Conservation (phyloP, 805 yeast species). For the Yarrowia divulgata region DNA sequence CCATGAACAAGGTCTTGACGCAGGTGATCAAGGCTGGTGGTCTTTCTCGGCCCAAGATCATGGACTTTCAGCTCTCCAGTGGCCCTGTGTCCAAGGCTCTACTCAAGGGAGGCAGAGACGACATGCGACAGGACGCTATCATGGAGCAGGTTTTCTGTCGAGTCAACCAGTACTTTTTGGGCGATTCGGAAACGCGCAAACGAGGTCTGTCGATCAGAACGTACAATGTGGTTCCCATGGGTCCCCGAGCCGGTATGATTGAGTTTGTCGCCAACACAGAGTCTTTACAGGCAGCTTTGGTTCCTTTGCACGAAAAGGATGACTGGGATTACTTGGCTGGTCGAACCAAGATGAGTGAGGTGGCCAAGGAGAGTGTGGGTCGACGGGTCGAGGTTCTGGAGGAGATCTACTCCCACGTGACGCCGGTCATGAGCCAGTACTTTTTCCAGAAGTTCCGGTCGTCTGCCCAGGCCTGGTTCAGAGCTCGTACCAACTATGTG, state of each 20-base stretch:
- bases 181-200: constrained; percentile 62
- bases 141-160: constrained; percentile 97
- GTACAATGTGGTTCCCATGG: constrained; percentile 88
- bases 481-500: constrained; percentile 66
- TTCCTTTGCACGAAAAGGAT: constrained; percentile 62
- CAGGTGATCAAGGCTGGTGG: constrained; percentile 79
- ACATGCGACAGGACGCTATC: constrained; percentile 91
- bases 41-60: constrained; percentile 84
- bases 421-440: constrained; percentile 74
- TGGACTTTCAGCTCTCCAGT: constrained; percentile 60
- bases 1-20: constrained; percentile 56
- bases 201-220: constrained; percentile 74
- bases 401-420: constrained; percentile 58
- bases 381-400: constrained; percentile 51
- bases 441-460: constrained; percentile 67
- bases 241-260: constrained; percentile 84
- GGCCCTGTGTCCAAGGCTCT: constrained; percentile 68
- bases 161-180: constrained; percentile 70
- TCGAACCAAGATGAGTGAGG: constrained; percentile 50
- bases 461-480: constrained; percentile 77
- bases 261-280: constrained; percentile 85
- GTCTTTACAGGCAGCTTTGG: constrained; percentile 72
- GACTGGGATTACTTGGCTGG: constrained; percentile 52
- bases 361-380: constrained; percentile 51
- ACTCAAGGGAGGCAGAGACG: constrained; percentile 88